These are phyloP conservation scores for Aspergillus cavernicola DNA, from an alignment of 495 filamentous ascomycete genomes.

Conservation along the genomic window DNA sequence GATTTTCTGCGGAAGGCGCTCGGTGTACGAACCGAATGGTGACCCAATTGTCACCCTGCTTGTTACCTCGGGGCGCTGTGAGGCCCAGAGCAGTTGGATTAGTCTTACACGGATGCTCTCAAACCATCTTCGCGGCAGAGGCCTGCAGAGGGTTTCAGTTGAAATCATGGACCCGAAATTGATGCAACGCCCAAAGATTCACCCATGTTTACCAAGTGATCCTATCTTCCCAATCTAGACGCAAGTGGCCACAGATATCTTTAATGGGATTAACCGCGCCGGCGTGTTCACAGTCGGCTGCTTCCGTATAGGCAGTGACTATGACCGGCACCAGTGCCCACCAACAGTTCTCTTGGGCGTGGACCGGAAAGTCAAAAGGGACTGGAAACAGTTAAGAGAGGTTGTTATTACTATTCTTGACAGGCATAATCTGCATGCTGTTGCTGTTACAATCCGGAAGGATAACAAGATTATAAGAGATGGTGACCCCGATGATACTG, in stretches of 20 bases:
- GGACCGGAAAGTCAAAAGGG: not conserved
- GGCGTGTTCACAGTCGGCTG: not conserved
- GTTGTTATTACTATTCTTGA: not conserved
- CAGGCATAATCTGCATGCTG: not conserved
- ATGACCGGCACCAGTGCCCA: not conserved
- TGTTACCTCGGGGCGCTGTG: not conserved
- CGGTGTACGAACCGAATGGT: not conserved
- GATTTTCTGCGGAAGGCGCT: not conserved
- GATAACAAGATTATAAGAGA: not conserved
- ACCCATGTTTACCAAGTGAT: not conserved
- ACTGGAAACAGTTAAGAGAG: slow-evolving; percentile 1
- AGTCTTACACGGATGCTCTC: not conserved
- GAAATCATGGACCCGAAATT: not conserved
- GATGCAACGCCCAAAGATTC: not conserved
- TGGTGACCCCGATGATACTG: not conserved
- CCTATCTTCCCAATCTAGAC: not conserved
- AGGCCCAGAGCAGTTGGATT: not conserved
- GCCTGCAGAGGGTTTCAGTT: not conserved
- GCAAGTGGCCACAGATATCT: not conserved
- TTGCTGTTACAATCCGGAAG: not conserved
- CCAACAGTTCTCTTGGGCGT: slow-evolving; percentile 2
- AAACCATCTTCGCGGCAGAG: not conserved
- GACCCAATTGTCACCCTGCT: not conserved
- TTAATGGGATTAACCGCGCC: not conserved
- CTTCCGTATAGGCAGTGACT: not conserved